These are phyloP conservation scores for Ormosia emarginata DNA, from an alignment of 306 rosid species.

Conservation along the genomic window DNA sequence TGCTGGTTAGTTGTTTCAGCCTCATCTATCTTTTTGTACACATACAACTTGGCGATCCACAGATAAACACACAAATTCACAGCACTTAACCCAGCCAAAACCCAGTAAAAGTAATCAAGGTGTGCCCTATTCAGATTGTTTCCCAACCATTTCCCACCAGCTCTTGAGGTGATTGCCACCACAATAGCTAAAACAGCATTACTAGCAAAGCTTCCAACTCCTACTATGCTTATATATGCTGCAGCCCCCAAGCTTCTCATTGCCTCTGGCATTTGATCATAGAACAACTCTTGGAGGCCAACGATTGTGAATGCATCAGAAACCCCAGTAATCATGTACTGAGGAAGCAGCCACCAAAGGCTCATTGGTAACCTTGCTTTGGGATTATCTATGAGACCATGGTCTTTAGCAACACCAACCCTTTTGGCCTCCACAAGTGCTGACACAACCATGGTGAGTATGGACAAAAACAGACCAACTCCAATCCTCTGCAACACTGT, in stretches of 20 bases:
- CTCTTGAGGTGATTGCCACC: slow-evolving; percentile 19
- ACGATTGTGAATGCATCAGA: slow-evolving; percentile 51
- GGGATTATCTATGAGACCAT: slow-evolving; percentile 43
- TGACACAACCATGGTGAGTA: slow-evolving; percentile 49
- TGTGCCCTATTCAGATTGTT: slow-evolving; percentile 60
- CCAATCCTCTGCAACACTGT: slow-evolving; percentile 70
- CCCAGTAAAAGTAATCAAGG: slow-evolving; percentile 60
- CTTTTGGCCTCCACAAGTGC: slow-evolving; percentile 57
- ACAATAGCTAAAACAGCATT: slow-evolving; percentile 40
- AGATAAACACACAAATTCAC: slow-evolving; percentile 40
- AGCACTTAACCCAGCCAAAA: slow-evolving; percentile 53
- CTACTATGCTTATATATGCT: slow-evolving; percentile 48
- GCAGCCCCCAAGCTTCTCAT: slow-evolving; percentile 78
- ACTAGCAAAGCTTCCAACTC: slow-evolving; percentile 57
- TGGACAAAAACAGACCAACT: slow-evolving; percentile 51
- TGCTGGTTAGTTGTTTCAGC: slow-evolving; percentile 8
- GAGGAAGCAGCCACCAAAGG: slow-evolving; percentile 87
- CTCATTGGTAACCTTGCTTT: slow-evolving; percentile 50
- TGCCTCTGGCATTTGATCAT: slow-evolving; percentile 60
- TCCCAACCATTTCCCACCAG: slow-evolving; percentile 49
- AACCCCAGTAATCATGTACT: slow-evolving; percentile 47
- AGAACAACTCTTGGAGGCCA: slow-evolving; percentile 64
- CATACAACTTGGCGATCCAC: slow-evolving; percentile 44
- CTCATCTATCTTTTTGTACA: slow-evolving; percentile 45
- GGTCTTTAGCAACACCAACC: slow-evolving; percentile 32